A percentile compares a stretch with the other conserved stretches of the same genome.
Conservation (phyloP, 306 rosid species). For the Quercus mongolica region DNA sequence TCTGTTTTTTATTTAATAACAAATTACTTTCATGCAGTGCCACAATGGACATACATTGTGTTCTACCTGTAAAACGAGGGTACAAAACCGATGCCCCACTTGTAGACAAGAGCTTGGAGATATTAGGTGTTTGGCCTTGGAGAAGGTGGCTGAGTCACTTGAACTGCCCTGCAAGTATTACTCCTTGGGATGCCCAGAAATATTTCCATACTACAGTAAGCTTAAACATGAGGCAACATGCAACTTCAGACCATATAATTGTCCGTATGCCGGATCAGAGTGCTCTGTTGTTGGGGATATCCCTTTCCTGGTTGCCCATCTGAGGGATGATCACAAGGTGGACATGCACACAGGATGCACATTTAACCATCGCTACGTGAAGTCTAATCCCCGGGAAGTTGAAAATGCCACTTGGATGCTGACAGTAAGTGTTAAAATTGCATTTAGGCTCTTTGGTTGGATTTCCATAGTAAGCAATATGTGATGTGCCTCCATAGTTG, state of each 20-base stretch:
- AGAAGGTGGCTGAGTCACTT: constrained; percentile 99
- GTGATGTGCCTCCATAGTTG: neutral
- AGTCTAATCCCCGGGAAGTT: constrained; percentile 97
- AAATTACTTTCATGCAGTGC: constrained; percentile 58
- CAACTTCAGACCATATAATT: constrained; percentile 89
- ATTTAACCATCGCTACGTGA: constrained; percentile 96
- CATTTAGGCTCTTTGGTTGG: constrained; percentile 10
- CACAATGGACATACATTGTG: constrained; percentile 98
- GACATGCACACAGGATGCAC: constrained; percentile 99
- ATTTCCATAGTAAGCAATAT: neutral
- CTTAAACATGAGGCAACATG: constrained; percentile 92
- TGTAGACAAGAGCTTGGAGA: constrained; percentile 99
- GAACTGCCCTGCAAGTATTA: constrained; percentile 93
- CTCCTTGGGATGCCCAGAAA: constrained; percentile 92
- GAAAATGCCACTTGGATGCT: constrained; percentile 99
- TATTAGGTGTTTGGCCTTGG: constrained; percentile 94
- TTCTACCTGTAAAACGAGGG: constrained; percentile 97
- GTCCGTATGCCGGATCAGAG: constrained; percentile 99
- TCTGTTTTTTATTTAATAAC: neutral
- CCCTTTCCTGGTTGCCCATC: constrained; percentile 87
- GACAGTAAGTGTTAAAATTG: constrained; percentile 62
- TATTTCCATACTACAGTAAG: constrained; percentile 96
- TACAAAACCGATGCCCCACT: constrained; percentile 97
- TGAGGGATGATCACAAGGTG: constrained; percentile 98
- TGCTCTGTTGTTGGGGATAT: constrained; percentile 89